These are phyloP conservation scores for Sphenostylis stenocarpa DNA, from an alignment of 306 rosid genomes.

Conservation along the genomic window DNA sequence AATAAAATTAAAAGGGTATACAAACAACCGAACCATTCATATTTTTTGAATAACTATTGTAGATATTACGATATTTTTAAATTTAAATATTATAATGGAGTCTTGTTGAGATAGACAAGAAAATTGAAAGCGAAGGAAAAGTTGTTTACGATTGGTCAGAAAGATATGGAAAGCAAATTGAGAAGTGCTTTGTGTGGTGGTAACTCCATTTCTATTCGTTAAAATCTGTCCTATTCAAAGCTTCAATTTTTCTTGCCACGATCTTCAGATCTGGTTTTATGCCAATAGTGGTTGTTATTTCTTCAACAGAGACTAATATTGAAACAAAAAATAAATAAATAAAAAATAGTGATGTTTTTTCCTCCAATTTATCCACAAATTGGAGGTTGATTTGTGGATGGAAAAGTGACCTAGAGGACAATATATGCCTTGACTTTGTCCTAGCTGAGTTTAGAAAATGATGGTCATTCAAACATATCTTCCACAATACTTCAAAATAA, in stretches of 20 bases:
- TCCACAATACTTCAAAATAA: not conserved
- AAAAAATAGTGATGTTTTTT: not conserved
- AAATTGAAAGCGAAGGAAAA: not conserved
- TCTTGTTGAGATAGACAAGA: no score
- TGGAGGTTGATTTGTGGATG: not conserved
- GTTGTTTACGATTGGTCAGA: not conserved
- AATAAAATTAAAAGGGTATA: no score
- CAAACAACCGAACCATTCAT: no score
- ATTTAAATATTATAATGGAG: no score
- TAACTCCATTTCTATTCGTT: no score
- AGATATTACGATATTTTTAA: no score
- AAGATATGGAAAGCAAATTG: constrained; percentile 9
- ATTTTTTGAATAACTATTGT: no score
- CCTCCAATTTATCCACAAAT: not conserved
- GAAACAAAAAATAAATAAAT: not conserved
- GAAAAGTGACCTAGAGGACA: not conserved
- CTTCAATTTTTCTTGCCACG: no score
- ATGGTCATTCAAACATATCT: not conserved
- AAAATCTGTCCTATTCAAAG: no score
- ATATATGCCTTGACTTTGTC: not conserved
- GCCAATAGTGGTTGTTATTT: not conserved
- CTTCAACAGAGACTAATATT: not conserved
- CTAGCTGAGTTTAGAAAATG: not conserved
- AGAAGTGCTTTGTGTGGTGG: not conserved
- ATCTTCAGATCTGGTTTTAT: no score